Evolutionary conservation across 768 basidiomycete species (phyloP), one percentile per base, ranked within the genome.

Genomic region (Leccinum olivaceopallidum): DNA sequence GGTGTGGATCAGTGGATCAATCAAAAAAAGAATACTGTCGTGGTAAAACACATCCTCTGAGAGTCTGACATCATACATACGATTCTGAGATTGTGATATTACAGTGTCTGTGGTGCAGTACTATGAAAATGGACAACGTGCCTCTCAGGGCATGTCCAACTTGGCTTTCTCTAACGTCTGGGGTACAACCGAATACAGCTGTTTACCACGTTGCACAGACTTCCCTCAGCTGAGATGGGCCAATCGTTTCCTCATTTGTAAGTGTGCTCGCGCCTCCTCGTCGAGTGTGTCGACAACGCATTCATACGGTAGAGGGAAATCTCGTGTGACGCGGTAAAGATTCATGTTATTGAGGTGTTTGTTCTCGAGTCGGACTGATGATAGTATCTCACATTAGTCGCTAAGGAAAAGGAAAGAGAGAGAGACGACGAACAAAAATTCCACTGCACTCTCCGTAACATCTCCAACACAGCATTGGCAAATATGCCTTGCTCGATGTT

Each of bases 341-440:
- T 93, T 92, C 73, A 91, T 85, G 72, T 97, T 97, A 79, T 92
- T 91, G 28, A 95, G 76, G 64, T 97, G 95, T 75, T 97, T 95
- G 75, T 91, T 94, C 73, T 95, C 92, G 47, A 93, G 75, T 65
- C 92, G 90, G 73, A 84, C 88, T 92, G 64, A 18, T 92, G 64
- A 18, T 34, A 51, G 5, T 7, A 36, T 4, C 42, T 36, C 36
- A 36, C 13, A 13, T 16, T 8, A 36, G 3, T 37, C 36, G 2
- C 22, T 20, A 18, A 24, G 36, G 44, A 37, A 36, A 36, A 37
- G 14, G 2, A 49, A 32, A 10, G 16, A 51, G 55, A 48, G 44
- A 18, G 39, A 34, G 53, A 55, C 7, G 7, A 32, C 90, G 67
- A 61, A 94, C 92, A 89, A 69, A 95, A 90, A 73, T 96, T 97